Percentiles rank a stretch among this genome's conserved stretches.
These are phyloP conservation scores for Piromyces finnis DNA, from an alignment of 192 early-diverging fungal species.

Conservation along the genomic window DNA sequence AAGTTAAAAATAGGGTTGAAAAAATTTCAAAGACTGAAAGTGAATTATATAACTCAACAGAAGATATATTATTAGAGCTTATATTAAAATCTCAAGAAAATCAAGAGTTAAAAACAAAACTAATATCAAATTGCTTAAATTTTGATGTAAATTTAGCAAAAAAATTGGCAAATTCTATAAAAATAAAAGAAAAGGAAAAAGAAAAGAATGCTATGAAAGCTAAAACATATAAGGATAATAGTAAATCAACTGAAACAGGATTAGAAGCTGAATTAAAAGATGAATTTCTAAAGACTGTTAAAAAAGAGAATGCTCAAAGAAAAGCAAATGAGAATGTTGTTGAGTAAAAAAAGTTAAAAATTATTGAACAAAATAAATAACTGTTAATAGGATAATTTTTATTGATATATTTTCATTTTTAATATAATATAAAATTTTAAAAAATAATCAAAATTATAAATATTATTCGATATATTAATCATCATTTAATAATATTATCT, in stretches of 20 bases:
- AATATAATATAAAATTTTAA: too few relatives aligned
- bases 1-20: background rate
- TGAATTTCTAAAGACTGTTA: background rate
- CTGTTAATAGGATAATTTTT: too few relatives aligned
- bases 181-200: background rate
- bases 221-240: background rate
- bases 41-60: background rate
- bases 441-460: too few relatives aligned
- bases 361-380: too few relatives aligned
- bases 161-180: background rate
- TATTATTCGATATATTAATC: too few relatives aligned
- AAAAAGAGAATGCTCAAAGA: too few relatives aligned
- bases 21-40: background rate
- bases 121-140: background rate
- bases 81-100: background rate
- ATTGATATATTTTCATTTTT: too few relatives aligned
- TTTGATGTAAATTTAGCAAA: background rate
- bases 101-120: background rate
- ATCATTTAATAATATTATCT: too few relatives aligned
- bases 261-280: background rate
- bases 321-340: background rate
- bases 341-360: too few relatives aligned
- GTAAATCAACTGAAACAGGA: background rate
- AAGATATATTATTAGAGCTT: background rate
- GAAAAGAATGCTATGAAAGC: background rate